Percentiles rank a stretch among this genome's conserved stretches.
Evolutionary conservation across 768 basidiomycete species (phyloP).

Genomic region (Rhizopogon roseolus): DNA sequence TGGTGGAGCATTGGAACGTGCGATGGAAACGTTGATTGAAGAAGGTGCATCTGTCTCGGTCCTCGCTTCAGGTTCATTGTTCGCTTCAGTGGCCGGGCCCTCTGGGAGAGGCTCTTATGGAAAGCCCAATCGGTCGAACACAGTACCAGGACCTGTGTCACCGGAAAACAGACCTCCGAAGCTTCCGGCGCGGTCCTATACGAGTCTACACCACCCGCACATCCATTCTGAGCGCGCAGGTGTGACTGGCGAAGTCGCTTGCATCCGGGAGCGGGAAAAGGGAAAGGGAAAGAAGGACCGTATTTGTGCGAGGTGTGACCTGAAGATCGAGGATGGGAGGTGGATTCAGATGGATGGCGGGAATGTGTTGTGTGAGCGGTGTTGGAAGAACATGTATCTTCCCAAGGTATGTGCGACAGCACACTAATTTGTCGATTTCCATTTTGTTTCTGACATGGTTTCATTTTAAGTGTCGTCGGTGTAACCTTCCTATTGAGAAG

Average conservation of each 20-base stretch:
- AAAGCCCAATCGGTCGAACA: conserved; percentile 44
- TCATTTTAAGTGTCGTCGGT: conserved; percentile 71
- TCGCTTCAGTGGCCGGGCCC: conserved; percentile 23
- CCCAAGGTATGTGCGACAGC: conserved; percentile 60
- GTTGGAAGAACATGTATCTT: conserved; percentile 96
- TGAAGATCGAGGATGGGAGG: conserved; percentile 69
- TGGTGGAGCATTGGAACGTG: conserved; percentile 39
- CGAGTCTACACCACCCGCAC: conserved; percentile 38
- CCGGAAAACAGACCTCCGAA: conserved; percentile 46
- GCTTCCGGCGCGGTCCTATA: conserved; percentile 51
- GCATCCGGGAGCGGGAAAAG: conserved; percentile 28
- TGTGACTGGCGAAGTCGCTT: conserved; percentile 20
- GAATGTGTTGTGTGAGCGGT: conserved; percentile 77
- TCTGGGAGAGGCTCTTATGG: conserved; percentile 15
- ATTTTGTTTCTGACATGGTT: conserved; percentile 3
- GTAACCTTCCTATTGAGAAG: conserved; percentile 82
- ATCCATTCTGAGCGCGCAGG: conserved; percentile 25
- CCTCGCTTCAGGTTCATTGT: conserved; percentile 29
- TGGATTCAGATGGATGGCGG: conserved; percentile 80
- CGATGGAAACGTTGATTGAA: conserved; percentile 49
- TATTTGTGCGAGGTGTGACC: conserved; percentile 65
- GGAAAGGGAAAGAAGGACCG: conserved; percentile 26
- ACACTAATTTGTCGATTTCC: neutral
- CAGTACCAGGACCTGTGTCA: conserved; percentile 40
- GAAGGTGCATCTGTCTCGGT: conserved; percentile 32